Evolutionary conservation across 306 rosid species (phyloP).

Genomic region (Vigna trinervia): DNA sequence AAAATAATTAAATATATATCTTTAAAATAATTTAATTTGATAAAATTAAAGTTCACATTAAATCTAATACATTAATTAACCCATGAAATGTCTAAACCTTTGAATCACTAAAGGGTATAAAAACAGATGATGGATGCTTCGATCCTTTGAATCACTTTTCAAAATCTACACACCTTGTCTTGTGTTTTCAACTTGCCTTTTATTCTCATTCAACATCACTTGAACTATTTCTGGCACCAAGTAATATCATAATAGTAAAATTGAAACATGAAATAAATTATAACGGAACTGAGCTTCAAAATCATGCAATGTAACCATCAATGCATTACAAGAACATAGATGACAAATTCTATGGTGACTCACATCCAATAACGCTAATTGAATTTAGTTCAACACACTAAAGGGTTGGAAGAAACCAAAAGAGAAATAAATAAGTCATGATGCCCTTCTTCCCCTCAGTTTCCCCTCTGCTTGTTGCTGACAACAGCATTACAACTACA

Average conservation of each 20-base stretch:
- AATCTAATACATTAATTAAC: too few species aligned
- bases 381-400: slow-evolving; percentile 39
- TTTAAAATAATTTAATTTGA: too few species aligned
- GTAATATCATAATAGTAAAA: not conserved
- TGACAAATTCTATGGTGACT: slow-evolving; percentile 40
- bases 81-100: too few species aligned
- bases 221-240: not conserved
- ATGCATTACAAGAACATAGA: slow-evolving; percentile 36
- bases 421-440: slow-evolving; percentile 6
- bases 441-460: slow-evolving; percentile 15
- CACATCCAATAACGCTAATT: slow-evolving; percentile 20
- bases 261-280: slow-evolving; percentile 24
- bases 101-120: not conserved
- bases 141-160: not conserved
- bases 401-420: slow-evolving; percentile 31
- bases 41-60: too few species aligned
- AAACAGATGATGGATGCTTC: not conserved
- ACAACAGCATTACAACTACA: slow-evolving; percentile 51
- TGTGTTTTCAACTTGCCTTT: not conserved
- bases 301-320: slow-evolving; percentile 45
- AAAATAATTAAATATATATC: too few species aligned
- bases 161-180: not conserved
- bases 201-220: not conserved
- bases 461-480: slow-evolving; percentile 11
- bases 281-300: slow-evolving; percentile 27